Base-by-base conservation (phyloP, 768 basidiomycete species). In the Sporobolomyces phaffii region DNA sequence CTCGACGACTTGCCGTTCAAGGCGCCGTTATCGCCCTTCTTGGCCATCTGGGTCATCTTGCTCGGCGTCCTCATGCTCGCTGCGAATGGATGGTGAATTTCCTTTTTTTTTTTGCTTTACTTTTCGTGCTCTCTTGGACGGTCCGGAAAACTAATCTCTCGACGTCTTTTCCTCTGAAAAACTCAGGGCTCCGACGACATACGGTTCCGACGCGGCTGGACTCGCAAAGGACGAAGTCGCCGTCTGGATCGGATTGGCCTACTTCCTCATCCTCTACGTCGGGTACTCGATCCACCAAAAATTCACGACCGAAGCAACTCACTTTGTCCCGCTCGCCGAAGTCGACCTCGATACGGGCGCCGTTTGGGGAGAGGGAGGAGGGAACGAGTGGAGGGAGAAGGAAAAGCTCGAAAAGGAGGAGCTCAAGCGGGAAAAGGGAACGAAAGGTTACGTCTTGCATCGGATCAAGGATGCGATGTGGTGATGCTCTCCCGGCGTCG, bases 1-100 rank as follows among this genome's bases (percentile, higher is more conserved):
- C 76, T 85, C 13, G 76, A 77, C 2, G 85, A 86, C 73, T 76
- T 86, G 22, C 85, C 85, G 0, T 87, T 84, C 76, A 76, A 68
- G 3, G 84, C 86, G 57, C 83, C 84, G 7, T 64, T 84, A 48
- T 84, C 80, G 67, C 83, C 84, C 3, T 49, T 82, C n/a, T 74
- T 86, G 1, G 82, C 84, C 22, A 62, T 83, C 26, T 76, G 80
- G 10, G 82, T 85, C 26, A 65, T 86, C 63, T 73, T 82, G 11
- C 79, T 85, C 14, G 82, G 80, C 4, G 77, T 77, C 17, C 70
- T 81, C 63, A 83, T 84, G 82, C 84, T 85, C 70, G 76, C 81
- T 33, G 83, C 83, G 7, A 80, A 84, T 66, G 84, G 84, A 6
- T 62, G 58, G 44, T 49, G 43, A 20, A 45, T 58, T 26, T 6